Conservation (phyloP, 2,329 filamentous ascomycete species). For the Conoideocrella luteorostrata region DNA sequence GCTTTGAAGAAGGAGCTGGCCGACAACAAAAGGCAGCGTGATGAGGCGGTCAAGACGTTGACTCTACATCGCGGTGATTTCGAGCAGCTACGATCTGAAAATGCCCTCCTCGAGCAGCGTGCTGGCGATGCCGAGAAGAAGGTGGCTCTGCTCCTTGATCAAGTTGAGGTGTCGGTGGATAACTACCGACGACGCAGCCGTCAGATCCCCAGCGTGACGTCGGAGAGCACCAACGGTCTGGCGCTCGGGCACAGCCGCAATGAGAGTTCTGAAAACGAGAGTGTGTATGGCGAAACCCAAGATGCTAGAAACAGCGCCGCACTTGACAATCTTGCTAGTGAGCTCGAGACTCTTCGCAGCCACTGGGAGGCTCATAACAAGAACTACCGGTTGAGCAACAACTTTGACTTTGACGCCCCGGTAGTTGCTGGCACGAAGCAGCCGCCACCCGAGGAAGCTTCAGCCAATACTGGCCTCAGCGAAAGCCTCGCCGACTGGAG, state of each 20-base stretch:
- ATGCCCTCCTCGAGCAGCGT: slow-evolving; percentile 71
- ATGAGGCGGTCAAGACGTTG: slow-evolving; percentile 56
- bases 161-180: slow-evolving; percentile 89
- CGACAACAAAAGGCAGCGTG: slow-evolving; percentile 60
- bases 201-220: slow-evolving; percentile 42
- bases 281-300: slow-evolving; percentile 51
- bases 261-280: slow-evolving; percentile 55
- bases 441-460: slow-evolving; percentile 38
- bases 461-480: slow-evolving; percentile 46
- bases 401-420: slow-evolving; percentile 71
- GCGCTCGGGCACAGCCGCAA: slow-evolving; percentile 40
- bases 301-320: slow-evolving; percentile 57
- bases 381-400: slow-evolving; percentile 83
- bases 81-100: slow-evolving; percentile 77
- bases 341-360: slow-evolving; percentile 81
- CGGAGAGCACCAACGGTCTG: slow-evolving; percentile 27
- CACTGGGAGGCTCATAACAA: slow-evolving; percentile 97
- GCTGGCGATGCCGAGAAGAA: slow-evolving; percentile 88
- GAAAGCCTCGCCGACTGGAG: slow-evolving; percentile 75
- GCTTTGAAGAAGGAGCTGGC: slow-evolving; percentile 65
- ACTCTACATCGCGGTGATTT: slow-evolving; percentile 58
- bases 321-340: slow-evolving; percentile 83
- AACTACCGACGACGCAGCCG: slow-evolving; percentile 80
- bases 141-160: slow-evolving; percentile 85
- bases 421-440: slow-evolving; percentile 32